These are phyloP conservation scores for Trichoderma brevicompactum DNA, from an alignment of 2,329 filamentous ascomycete genomes.

Conservation along the genomic window DNA sequence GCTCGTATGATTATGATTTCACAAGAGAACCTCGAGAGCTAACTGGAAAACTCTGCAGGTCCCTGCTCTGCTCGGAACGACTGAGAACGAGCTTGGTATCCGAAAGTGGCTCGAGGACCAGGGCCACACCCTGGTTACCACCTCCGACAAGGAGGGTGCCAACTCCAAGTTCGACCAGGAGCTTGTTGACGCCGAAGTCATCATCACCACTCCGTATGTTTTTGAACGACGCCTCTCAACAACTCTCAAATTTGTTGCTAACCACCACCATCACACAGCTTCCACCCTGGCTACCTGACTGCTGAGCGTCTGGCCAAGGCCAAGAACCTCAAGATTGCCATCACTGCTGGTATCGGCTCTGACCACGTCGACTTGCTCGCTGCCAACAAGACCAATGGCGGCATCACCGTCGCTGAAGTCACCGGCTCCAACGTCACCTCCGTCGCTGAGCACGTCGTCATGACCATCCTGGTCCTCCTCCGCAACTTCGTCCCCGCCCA, in stretches of 20 bases:
- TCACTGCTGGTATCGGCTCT: slow-evolving; percentile 97
- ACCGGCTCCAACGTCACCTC: slow-evolving; percentile 98
- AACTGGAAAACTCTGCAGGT: slow-evolving; percentile 48
- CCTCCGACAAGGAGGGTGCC: slow-evolving; percentile 95
- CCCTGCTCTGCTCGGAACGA: slow-evolving; percentile 87
- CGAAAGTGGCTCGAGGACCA: slow-evolving; percentile 97
- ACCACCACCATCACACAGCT: slow-evolving; percentile 55
- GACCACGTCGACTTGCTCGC: slow-evolving; percentile 97
- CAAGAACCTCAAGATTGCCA: slow-evolving; percentile 97
- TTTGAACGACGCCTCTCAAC: background rate
- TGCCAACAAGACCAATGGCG: slow-evolving; percentile 97
- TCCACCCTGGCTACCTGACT: slow-evolving; percentile 97
- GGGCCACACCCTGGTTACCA: slow-evolving; percentile 95
- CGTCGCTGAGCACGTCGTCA: slow-evolving; percentile 97
- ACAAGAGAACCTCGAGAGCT: too few species aligned
- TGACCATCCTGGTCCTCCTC: slow-evolving; percentile 95
- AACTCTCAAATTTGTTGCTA: background rate
- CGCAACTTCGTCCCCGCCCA: slow-evolving; percentile 99
- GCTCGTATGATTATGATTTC: too few species aligned
- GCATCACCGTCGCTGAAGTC: slow-evolving; percentile 95
- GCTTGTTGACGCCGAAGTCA: slow-evolving; percentile 94
- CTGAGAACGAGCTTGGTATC: slow-evolving; percentile 96
- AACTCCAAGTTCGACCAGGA: slow-evolving; percentile 93
- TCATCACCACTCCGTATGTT: slow-evolving; percentile 93
- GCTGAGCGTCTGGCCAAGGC: slow-evolving; percentile 95